A percentile compares a stretch with the other conserved stretches of the same genome.
These are phyloP conservation scores for Calonectria hongkongensis DNA, from an alignment of 2,329 filamentous ascomycete species.

Conservation along the genomic window DNA sequence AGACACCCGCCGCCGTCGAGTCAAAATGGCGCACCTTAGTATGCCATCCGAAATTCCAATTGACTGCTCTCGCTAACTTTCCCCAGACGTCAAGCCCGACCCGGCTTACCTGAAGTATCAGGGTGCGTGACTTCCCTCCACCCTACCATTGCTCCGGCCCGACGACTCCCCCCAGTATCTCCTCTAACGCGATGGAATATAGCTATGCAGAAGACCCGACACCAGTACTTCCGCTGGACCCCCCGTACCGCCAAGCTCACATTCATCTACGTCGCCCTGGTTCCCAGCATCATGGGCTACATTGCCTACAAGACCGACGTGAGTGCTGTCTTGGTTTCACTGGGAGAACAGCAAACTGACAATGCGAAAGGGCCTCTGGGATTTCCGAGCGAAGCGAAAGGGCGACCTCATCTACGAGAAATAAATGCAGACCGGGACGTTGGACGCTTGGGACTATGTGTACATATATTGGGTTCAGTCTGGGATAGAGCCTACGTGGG, in stretches of 20 bases:
- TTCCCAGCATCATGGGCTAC: constrained; percentile 83
- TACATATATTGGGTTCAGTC: constrained; percentile 63
- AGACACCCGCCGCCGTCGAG: constrained; percentile 51
- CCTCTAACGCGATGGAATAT: constrained; percentile 53
- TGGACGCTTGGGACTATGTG: constrained; percentile 56
- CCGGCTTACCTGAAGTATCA: constrained; percentile 65
- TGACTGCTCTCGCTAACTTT: constrained; percentile 52
- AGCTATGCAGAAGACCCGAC: constrained; percentile 90
- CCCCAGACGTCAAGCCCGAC: constrained; percentile 64
- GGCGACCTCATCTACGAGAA: constrained; percentile 90
- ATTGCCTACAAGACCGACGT: constrained; percentile 90
- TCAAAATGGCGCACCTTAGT: constrained; percentile 65
- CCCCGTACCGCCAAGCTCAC: constrained; percentile 86
- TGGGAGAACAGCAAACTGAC: constrained; percentile 47
- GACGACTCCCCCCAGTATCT: constrained; percentile 29
- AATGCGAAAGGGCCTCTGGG: constrained; percentile 83
- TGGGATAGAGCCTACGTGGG: constrained; percentile 55
- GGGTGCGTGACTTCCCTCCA: constrained; percentile 58
- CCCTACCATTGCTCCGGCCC: constrained; percentile 41
- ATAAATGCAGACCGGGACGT: constrained; percentile 64
- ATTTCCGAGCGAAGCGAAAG: constrained; percentile 90
- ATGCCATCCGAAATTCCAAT: constrained; percentile 39
- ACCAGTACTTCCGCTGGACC: constrained; percentile 98
- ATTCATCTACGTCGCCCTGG: constrained; percentile 83
- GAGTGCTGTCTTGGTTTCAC: constrained; percentile 70